Percentiles rank a stretch among this genome's conserved stretches.
phyloP scores from a whole-genome alignment of 208 protist species.

The Leishmania mexicana region DNA sequence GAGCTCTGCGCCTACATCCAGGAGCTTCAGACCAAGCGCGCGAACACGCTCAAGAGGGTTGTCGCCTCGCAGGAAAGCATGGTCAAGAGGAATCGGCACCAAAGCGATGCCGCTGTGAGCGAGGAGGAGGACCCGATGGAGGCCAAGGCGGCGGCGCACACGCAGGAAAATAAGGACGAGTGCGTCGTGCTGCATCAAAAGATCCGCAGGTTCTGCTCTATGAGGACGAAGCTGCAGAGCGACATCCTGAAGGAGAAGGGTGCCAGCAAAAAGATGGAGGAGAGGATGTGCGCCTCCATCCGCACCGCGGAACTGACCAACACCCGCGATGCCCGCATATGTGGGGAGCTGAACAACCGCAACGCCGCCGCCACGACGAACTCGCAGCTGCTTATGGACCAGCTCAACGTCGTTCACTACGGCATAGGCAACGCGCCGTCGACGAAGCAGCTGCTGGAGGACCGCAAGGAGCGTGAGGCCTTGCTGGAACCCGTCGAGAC shows the following conservation, averaged over 20 bases:
- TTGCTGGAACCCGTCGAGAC: slow-evolving; percentile 30
- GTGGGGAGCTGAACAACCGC: slow-evolving; percentile 63
- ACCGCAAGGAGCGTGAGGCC: slow-evolving; percentile 42
- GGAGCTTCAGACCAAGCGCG: slow-evolving; percentile 61
- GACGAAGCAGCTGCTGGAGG: slow-evolving; percentile 60
- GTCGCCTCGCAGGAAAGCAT: slow-evolving; percentile 43
- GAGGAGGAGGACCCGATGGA: slow-evolving; percentile 38
- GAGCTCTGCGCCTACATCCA: slow-evolving; percentile 74
- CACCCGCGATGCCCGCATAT: slow-evolving; percentile 59
- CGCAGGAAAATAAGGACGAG: slow-evolving; percentile 39
- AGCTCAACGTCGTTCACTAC: slow-evolving; percentile 85
- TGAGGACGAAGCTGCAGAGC: slow-evolving; percentile 69
- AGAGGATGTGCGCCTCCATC: slow-evolving; percentile 45
- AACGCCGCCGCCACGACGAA: slow-evolving; percentile 77
- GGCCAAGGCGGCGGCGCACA: slow-evolving; percentile 46
- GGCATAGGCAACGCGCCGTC: slow-evolving; percentile 63
- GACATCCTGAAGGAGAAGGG: slow-evolving; percentile 52
- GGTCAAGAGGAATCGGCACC: slow-evolving; percentile 23
- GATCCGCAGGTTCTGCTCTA: slow-evolving; percentile 59
- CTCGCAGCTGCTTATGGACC: slow-evolving; percentile 62
- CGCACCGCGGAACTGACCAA: slow-evolving; percentile 55
- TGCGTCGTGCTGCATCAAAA: slow-evolving; percentile 41
- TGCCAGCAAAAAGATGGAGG: slow-evolving; percentile 41
- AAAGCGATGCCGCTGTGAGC: slow-evolving; percentile 10
- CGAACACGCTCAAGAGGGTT: slow-evolving; percentile 49